Evolutionary conservation across 2,329 filamentous ascomycete genomes (phyloP).

Genomic region (Aspergillus ochraceus): DNA sequence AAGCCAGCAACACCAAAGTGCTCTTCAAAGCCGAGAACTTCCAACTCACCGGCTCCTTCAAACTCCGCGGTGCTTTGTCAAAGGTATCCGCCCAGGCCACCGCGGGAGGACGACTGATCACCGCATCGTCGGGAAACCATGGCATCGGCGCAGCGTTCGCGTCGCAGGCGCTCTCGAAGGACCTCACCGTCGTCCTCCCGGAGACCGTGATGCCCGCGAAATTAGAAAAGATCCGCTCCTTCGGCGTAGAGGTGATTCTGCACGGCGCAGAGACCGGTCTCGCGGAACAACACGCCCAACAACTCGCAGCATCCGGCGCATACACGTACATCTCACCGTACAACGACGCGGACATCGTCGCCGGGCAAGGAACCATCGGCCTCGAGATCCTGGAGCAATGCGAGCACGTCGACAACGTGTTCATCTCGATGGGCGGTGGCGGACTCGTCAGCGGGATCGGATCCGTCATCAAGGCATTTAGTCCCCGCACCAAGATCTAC

Average conservation of each 20-base stretch:
- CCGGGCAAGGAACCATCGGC: not conserved
- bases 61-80: slow-evolving; percentile 4
- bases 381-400: not conserved
- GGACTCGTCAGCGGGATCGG: not conserved
- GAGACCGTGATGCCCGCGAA: not conserved
- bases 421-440: not conserved
- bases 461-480: not conserved
- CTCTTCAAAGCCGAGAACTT: slow-evolving; percentile 5
- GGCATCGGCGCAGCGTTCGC: not conserved
- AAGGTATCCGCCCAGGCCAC: not conserved
- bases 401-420: not conserved
- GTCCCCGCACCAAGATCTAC: not conserved
- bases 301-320: not conserved
- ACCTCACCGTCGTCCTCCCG: not conserved
- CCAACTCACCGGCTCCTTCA: slow-evolving; percentile 3
- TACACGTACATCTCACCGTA: slow-evolving; percentile 1
- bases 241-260: not conserved
- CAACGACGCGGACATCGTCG: not conserved
- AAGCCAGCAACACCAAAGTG: not conserved
- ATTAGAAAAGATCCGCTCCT: not conserved
- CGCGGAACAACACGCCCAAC: not conserved
- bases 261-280: not conserved
- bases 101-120: not conserved
- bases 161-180: not conserved
- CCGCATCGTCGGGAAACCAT: not conserved